Evolutionary conservation across 2,329 filamentous ascomycete species (phyloP).

Genomic region (Aaosphaeria pasadenensis): DNA sequence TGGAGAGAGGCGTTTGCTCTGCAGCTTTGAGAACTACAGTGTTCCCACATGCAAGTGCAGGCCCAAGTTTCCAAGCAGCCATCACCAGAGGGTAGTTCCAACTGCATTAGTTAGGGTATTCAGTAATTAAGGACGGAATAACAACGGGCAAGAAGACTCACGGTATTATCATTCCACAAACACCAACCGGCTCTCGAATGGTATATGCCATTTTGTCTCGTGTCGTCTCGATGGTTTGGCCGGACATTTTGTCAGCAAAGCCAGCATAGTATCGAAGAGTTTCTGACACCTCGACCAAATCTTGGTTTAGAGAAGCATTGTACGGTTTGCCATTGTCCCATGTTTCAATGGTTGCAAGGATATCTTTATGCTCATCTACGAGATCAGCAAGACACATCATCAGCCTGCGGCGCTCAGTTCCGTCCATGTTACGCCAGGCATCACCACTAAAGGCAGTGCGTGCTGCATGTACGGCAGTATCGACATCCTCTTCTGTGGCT

Average conservation of each 20-base stretch:
- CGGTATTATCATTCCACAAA: background rate
- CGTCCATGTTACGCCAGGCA: background rate
- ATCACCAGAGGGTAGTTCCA: constrained; percentile 26
- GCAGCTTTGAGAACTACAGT: constrained; percentile 55
- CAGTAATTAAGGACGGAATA: too few species aligned
- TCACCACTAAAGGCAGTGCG: background rate
- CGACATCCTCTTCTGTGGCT: background rate
- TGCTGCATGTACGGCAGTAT: background rate
- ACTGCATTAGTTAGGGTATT: constrained; percentile 57
- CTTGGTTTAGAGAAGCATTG: background rate
- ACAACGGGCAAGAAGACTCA: background rate
- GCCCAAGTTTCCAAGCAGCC: constrained; percentile 52
- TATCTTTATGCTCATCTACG: background rate
- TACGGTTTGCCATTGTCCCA: background rate
- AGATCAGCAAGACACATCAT: background rate
- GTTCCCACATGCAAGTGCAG: constrained; percentile 55
- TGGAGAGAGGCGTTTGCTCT: too few species aligned
- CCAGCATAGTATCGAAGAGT: constrained; percentile 68
- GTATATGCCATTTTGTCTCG: constrained; percentile 54
- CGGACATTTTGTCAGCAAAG: constrained; percentile 73
- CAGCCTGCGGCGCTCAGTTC: background rate
- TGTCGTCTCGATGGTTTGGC: constrained; percentile 68
- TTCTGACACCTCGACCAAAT: background rate
- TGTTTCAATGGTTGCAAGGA: background rate
- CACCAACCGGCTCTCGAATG: background rate